Evolutionary conservation across 2,329 filamentous ascomycete species (phyloP).

Genomic region (Microcyclosporella mali): DNA sequence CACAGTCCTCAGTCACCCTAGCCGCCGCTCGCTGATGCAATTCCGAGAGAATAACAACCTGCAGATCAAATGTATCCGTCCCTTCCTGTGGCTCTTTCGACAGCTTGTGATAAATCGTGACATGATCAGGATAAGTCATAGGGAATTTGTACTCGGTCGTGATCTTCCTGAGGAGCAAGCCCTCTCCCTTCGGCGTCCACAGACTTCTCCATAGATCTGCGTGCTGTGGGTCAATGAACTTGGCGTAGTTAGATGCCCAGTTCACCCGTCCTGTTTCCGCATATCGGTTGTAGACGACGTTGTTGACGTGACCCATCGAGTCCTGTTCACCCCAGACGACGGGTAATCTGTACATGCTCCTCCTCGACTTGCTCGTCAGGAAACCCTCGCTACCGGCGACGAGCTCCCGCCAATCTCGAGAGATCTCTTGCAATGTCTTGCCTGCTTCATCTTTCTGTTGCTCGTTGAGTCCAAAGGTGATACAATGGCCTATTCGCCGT

Average conservation of each 20-base stretch:
- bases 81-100: conserved; percentile 44
- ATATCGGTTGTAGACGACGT: conserved; percentile 75
- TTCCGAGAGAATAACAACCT: conserved; percentile 68
- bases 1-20: conserved; percentile 68
- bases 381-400: conserved; percentile 71
- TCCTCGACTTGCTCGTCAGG: conserved; percentile 56
- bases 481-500: conserved; percentile 63
- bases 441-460: conserved; percentile 55
- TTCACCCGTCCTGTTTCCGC: conserved; percentile 76
- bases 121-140: conserved; percentile 73
- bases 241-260: conserved; percentile 61
- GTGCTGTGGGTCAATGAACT: conserved; percentile 56
- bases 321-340: conserved; percentile 83
- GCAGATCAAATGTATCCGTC: conserved; percentile 53
- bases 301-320: conserved; percentile 73
- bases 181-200: conserved; percentile 59
- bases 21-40: conserved; percentile 66
- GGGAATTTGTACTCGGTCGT: conserved; percentile 84
- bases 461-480: conserved; percentile 63
- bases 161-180: conserved; percentile 74
- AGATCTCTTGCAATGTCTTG: conserved; percentile 53
- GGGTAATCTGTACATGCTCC: conserved; percentile 58
- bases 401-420: conserved; percentile 64
- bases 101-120: conserved; percentile 80
- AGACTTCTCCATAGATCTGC: conserved; percentile 61